Base-by-base conservation (phyloP, 2,329 filamentous ascomycete species). In the Aspergillus caelatus region DNA sequence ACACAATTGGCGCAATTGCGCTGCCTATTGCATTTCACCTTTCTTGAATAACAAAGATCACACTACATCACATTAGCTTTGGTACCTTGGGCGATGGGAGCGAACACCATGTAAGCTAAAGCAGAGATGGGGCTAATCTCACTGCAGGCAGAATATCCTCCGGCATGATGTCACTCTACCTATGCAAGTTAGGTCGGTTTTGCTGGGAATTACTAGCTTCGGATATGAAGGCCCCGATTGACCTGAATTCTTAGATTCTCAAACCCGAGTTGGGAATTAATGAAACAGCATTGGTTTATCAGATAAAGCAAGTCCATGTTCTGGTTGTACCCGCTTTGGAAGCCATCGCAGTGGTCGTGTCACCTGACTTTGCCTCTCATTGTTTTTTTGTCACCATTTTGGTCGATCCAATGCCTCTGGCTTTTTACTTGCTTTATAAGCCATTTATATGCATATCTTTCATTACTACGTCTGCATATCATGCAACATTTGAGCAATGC, bases 11-110 rank as follows among this genome's bases (percentile, higher is more conserved):
- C 68, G 52, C 73, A 75, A 23, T 55, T 53, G 8, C 56, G 41
- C 39, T 67, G 62, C 55, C 66, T 68, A 62, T 74, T 67, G 57
- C 72, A 75, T 58, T 70, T 72, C 3, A 72, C 62, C 69, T 74
- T 74, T 65, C 70, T 71, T 2, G 69, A 62, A 63, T 72, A 61
- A 58, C 71, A 73, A 7, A 66, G 57, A 61, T 73, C 70, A 62
- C 70, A 73, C 71, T 73, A 23, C 16, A 16, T 28, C 21, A 10
- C 4, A 46, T 57, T 16, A 45, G 28, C 10, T 11, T 46, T 46
- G 10, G 4, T 2, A 23, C 21, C 10, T 46, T 4, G 10, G n/a
- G 21, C 10, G 11, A 46, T 46, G 9, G 10, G 4, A 41, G 39
- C 16, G 6, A 41, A 4, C 39, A n/a, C 9, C 16, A 10, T 10